These are phyloP conservation scores for Trichothecium roseum DNA, from an alignment of 2,329 filamentous ascomycete species.

Conservation along the genomic window DNA sequence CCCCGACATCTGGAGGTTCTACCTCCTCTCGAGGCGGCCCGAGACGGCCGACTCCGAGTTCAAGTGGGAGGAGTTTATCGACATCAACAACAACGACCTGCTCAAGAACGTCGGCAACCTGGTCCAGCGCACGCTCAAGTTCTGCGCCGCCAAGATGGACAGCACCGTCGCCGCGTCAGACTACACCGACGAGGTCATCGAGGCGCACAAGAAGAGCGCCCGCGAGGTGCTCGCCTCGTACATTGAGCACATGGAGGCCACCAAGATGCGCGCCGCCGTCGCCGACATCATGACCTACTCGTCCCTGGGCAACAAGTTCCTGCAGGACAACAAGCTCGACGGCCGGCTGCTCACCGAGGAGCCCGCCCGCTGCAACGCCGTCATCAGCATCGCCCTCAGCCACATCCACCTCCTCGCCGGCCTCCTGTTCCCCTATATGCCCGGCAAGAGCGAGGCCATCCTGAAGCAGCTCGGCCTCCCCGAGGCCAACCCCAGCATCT, in stretches of 20 bases:
- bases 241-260: conserved; percentile 56
- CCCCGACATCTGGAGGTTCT: conserved; percentile 88
- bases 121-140: conserved; percentile 65
- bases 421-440: conserved; percentile 76
- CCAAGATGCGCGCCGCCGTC: conserved; percentile 59
- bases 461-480: conserved; percentile 54
- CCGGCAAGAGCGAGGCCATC: conserved; percentile 65
- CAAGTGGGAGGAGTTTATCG: conserved; percentile 76
- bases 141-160: conserved; percentile 66
- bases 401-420: conserved; percentile 73
- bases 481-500: conserved; percentile 37
- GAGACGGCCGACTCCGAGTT: conserved; percentile 84
- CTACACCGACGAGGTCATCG: conserved; percentile 44
- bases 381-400: conserved; percentile 75
- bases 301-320: conserved; percentile 37
- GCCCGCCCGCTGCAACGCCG: conserved; percentile 41
- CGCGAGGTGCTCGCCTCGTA: conserved; percentile 59
- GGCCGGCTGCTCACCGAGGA: conserved; percentile 44
- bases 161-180: conserved; percentile 48
- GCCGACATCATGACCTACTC: conserved; percentile 58
- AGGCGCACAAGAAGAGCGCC: conserved; percentile 46
- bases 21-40: conserved; percentile 74
- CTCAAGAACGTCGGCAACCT: conserved; percentile 66
- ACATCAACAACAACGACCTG: conserved; percentile 83
- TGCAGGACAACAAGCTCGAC: conserved; percentile 42